Base-by-base conservation (phyloP, 2,329 filamentous ascomycete species). In the Cercospora sp. region DNA sequence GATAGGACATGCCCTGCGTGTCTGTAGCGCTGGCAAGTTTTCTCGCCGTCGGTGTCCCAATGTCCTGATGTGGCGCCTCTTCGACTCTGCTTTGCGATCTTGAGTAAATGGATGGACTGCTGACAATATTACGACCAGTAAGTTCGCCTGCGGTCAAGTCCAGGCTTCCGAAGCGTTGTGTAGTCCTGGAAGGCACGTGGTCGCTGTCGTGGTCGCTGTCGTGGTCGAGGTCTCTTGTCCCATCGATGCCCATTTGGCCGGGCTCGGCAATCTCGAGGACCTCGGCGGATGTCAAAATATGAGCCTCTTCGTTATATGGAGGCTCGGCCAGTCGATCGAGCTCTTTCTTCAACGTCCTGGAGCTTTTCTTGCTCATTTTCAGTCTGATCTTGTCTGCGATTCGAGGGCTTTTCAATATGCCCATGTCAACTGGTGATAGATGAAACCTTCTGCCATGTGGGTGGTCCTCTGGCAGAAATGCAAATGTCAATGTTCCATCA, bases 321-420 rank as follows among this genome's bases (percentile, higher is more conserved):
- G 26, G 48, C 23, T 63, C 59, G 8, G 60, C 53, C 12, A 68
- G 42, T 57, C 53, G 66, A 59, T 60, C 57, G 42, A 68, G 66
- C 58, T 68, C 63, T 60, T 65, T 62, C 30, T 63, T 65, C 36
- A 68, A 20, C 12, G 48, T 65, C 20, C 51, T 65, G 20, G 66
- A 63, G 66, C 66, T 68, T 60, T 68, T 68, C 48, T 64, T 68
- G 60, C 66, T 64, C 66, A 68, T 65, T 36, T 68, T 68, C 59
- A 68, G 63, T 51, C 58, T 65, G 63, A 68, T 65, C 36, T 65
- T 65, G 66, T 68, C 66, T 13, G 58, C 63, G 30, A 68, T 65
- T 26, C 45, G 60, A n/a, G 66, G 66, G 59, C 66, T 68, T 16
- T 60, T 65, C 62, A 65, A 60, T 13, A 68, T 68, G 6, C 61